phyloP scores from a whole-genome alignment of 345 rosid genomes.

The Barbarea vulgaris region DNA sequence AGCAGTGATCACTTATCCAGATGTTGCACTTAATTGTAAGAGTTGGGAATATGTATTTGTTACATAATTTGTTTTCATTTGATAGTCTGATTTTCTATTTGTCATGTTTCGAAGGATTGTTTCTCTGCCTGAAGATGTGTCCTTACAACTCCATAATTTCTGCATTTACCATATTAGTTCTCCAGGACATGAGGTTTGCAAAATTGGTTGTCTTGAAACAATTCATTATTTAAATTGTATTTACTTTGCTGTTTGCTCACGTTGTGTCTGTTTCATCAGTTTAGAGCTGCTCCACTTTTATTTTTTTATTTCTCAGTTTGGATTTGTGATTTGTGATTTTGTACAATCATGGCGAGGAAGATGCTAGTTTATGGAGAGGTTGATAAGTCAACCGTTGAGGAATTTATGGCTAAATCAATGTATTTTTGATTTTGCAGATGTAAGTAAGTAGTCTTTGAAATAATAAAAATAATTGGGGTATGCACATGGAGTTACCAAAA shows the following conservation, averaged over 20 bases:
- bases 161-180: slow-evolving; percentile 96
- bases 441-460: too few relatives aligned
- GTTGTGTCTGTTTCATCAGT: slow-evolving; percentile 55
- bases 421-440: too few relatives aligned
- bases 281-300: slow-evolving; percentile 81
- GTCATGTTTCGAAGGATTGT: slow-evolving; percentile 93
- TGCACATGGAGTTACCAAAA: too few relatives aligned
- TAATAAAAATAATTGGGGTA: too few relatives aligned
- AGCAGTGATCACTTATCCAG: slow-evolving; percentile 81
- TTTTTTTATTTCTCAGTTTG: too few relatives aligned
- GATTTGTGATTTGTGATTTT: too few relatives aligned
- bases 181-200: slow-evolving; percentile 95
- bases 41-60: background rate
- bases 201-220: slow-evolving; percentile 37
- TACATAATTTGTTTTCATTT: slow-evolving; percentile 10
- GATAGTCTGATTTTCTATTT: slow-evolving; percentile 42
- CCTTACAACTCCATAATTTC: slow-evolving; percentile 90
- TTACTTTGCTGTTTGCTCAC: slow-evolving; percentile 42
- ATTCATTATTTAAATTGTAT: background rate
- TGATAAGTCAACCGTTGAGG: too few relatives aligned
- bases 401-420: too few relatives aligned
- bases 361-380: too few relatives aligned
- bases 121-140: slow-evolving; percentile 88
- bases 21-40: slow-evolving; percentile 85
- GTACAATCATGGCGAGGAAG: too few relatives aligned